Conservation (phyloP, 2,329 filamentous ascomycete genomes). For the Beauveria scarabaeidicola region DNA sequence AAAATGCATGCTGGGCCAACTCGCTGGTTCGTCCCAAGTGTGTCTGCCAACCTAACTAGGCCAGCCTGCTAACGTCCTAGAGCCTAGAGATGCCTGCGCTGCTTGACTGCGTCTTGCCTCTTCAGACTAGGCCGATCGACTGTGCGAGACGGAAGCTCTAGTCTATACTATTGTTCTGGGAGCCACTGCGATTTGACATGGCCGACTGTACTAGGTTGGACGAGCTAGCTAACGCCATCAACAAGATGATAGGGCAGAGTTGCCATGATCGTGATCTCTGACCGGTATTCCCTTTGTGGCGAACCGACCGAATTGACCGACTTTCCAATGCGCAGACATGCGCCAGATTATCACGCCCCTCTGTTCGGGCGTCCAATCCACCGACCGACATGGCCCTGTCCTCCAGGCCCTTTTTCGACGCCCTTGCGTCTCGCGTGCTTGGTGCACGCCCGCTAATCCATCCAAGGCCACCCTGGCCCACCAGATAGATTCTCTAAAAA, state of each 20-base stretch:
- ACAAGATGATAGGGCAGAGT: background rate
- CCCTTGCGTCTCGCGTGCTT: background rate
- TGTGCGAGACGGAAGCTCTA: background rate
- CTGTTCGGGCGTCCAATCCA: background rate
- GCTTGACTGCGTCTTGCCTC: conserved; percentile 2
- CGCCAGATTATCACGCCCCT: background rate
- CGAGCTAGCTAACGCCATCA: background rate
- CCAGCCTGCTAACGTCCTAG: background rate
- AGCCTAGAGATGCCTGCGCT: background rate
- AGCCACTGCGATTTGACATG: background rate
- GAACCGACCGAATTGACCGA: background rate
- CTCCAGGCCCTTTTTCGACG: background rate
- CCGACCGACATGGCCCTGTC: background rate
- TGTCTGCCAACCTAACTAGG: background rate
- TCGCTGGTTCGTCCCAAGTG: conserved; percentile 9
- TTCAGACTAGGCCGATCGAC: conserved; percentile 10
- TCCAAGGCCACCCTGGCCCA: background rate
- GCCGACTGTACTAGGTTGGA: background rate
- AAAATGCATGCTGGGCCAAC: background rate
- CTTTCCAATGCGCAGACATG: background rate
- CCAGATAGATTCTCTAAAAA: background rate
- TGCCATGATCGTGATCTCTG: background rate
- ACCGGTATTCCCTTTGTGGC: background rate
- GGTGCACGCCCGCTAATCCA: background rate
- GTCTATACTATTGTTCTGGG: conserved; percentile 2